Base-by-base conservation (phyloP, 1,139 yeast genomes). In the Citeromyces hawaiiensis region DNA sequence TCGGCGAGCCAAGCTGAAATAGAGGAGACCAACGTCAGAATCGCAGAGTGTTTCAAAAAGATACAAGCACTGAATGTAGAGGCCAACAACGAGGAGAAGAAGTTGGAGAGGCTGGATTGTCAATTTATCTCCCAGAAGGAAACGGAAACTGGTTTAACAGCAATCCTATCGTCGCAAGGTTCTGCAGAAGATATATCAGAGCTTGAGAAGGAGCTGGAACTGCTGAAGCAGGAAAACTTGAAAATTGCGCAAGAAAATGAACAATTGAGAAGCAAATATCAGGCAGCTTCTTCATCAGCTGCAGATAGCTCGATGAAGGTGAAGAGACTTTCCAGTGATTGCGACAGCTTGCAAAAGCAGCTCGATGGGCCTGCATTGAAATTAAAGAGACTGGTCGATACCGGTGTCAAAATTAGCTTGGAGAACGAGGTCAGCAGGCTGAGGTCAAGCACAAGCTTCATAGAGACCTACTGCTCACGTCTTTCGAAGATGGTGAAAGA, bases 241-340 rank as follows among this genome's bases (percentile, higher is more conserved):
- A 52, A 52, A 29, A 49, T 63, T 19, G 48, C 50, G 5, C 47
- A 47, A 3, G 65, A 60, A 38, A 64, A 66, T 43, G 79, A 73
- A 27, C 39, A 46, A 0, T 49, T 68, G 7, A 59, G 86, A 43
- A 46, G 47, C 2, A 51, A 64, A 36, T 80, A 80, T 50, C 87
- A 78, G 53, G 48, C 52, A 5, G 58, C 59, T 25, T 76, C 85
- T 0, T 58, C 75, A 0, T 58, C 56, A 15, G 86, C 86, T 0
- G 81, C 77, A 1, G 72, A 68, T 37, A 49, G 62, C 29, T 66
- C 81, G 1, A 51, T 54, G 0, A 47, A 47, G 15, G 48, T 69
- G 6, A 56, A 54, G n/a, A 41, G 48, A 1, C 43, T 64, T 10
- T 61, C 60, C 37, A 54, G 50, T 1, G 49, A 50, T 9, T 57